Evolutionary conservation across 208 protist species (phyloP).

Genomic region (Trypanosoma caninum): DNA sequence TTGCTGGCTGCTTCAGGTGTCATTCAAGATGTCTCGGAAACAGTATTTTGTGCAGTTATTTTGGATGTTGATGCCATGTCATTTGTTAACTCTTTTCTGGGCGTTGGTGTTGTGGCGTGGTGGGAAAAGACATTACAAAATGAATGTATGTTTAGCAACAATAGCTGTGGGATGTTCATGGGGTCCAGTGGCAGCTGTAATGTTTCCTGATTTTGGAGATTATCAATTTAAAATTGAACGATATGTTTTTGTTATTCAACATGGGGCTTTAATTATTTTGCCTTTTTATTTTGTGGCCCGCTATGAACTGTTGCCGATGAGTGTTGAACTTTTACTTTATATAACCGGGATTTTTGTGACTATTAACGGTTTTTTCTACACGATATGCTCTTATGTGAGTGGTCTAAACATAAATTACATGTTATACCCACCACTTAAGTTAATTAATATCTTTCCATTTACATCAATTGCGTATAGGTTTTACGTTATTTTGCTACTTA

Average conservation of each 20-base stretch:
- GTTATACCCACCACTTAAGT: slow-evolving; percentile 47
- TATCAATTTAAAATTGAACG: slow-evolving; percentile 52
- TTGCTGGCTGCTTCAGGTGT: slow-evolving; percentile 43
- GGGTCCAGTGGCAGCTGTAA: slow-evolving; percentile 32
- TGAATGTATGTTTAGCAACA: slow-evolving; percentile 57
- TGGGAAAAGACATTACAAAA: slow-evolving; percentile 31
- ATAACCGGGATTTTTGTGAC: slow-evolving; percentile 47
- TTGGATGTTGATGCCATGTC: slow-evolving; percentile 85
- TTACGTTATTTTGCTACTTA: slow-evolving; percentile 29
- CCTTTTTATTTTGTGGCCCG: slow-evolving; percentile 64
- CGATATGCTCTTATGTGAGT: slow-evolving; percentile 36
- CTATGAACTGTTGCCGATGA: slow-evolving; percentile 47
- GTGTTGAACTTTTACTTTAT: slow-evolving; percentile 42
- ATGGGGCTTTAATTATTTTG: slow-evolving; percentile 52
- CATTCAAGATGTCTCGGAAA: slow-evolving; percentile 40
- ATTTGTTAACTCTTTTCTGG: slow-evolving; percentile 63
- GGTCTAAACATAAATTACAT: slow-evolving; percentile 82
- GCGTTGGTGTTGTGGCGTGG: slow-evolving; percentile 34
- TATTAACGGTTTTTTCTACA: slow-evolving; percentile 56
- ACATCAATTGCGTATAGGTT: slow-evolving; percentile 38
- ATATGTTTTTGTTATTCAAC: slow-evolving; percentile 56
- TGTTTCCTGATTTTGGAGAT: slow-evolving; percentile 58
- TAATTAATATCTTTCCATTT: slow-evolving; percentile 10
- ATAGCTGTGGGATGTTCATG: slow-evolving; percentile 56
- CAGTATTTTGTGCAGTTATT: slow-evolving; percentile 71